Conservation (phyloP, 371 early-diverging fungal genomes). For the Mucor plumbeus region DNA sequence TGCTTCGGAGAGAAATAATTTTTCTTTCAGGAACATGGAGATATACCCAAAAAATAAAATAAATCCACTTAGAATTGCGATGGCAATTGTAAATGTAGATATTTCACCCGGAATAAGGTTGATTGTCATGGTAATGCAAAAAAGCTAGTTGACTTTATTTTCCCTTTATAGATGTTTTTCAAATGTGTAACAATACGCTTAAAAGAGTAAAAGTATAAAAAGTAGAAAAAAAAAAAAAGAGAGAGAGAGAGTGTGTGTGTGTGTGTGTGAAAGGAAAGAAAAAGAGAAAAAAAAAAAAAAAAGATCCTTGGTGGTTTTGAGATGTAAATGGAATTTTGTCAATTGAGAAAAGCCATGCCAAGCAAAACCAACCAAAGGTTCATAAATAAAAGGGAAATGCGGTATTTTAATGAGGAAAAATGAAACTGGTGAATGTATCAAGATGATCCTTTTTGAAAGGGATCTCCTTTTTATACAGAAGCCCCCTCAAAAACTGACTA, state of each 20-base stretch:
- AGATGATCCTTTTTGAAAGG: conserved; percentile 3
- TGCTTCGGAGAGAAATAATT: conserved; percentile 90
- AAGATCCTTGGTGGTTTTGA: conserved; percentile 1
- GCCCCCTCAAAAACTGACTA: background rate
- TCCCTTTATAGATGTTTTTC: too few species aligned
- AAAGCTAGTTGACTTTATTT: too few species aligned
- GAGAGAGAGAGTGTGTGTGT: conserved; percentile 11
- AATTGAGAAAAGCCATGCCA: conserved; percentile 6
- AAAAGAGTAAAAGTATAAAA: conserved; percentile 3
- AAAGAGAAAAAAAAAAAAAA: background rate
- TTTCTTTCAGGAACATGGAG: conserved; percentile 91
- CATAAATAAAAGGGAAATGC: background rate
- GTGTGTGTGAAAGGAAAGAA: too few species aligned
- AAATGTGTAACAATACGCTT: too few species aligned
- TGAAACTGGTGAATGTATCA: background rate
- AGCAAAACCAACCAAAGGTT: background rate
- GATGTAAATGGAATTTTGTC: background rate
- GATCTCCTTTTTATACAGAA: background rate
- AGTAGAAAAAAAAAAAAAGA: background rate
- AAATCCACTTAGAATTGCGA: conserved; percentile 80
- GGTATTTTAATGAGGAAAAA: background rate
- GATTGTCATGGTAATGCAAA: conserved; percentile 58
- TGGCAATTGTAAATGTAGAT: conserved; percentile 54
- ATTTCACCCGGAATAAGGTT: conserved; percentile 60
- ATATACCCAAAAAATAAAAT: conserved; percentile 87